Percentiles rank a stretch among this genome's conserved stretches.
Evolutionary conservation across 73 alveolate genomes (phyloP).

Genomic region (Paramecium pentaurelia): DNA sequence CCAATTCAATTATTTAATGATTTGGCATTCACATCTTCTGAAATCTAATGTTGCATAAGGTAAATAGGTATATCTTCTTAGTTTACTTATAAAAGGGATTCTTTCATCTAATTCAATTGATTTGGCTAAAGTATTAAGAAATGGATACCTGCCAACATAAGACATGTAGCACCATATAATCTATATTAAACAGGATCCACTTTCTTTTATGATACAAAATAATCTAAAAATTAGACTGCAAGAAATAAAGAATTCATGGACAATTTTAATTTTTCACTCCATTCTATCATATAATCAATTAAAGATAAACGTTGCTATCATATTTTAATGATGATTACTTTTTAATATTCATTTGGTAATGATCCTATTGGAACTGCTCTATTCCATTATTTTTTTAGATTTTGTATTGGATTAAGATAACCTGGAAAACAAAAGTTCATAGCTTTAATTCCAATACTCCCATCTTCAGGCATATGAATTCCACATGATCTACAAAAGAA

Average conservation of each 20-base stretch:
- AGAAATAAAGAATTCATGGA: slow-evolving; percentile 3
- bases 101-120: slow-evolving; percentile 62
- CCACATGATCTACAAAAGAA: slow-evolving; percentile 33
- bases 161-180: slow-evolving; percentile 56
- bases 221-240: slow-evolving; percentile 36
- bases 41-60: slow-evolving; percentile 43
- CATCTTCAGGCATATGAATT: slow-evolving; percentile 35
- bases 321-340: not conserved
- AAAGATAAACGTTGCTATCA: slow-evolving; percentile 10
- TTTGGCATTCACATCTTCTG: slow-evolving; percentile 42
- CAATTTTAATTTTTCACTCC: slow-evolving; percentile 41
- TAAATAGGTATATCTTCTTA: slow-evolving; percentile 52
- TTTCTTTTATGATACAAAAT: not conserved
- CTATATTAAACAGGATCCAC: slow-evolving; percentile 21
- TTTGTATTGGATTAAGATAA: slow-evolving; percentile 12
- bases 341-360: not conserved
- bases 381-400: slow-evolving; percentile 30
- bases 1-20: slow-evolving; percentile 51
- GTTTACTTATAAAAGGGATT: slow-evolving; percentile 58
- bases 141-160: slow-evolving; percentile 56
- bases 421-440: not conserved
- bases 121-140: slow-evolving; percentile 15
- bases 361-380: not conserved
- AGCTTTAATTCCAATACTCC: not conserved
- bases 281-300: slow-evolving; percentile 39